phyloP scores from a whole-genome alignment of 78 protist species.

The Dictyostelium purpureum region DNA sequence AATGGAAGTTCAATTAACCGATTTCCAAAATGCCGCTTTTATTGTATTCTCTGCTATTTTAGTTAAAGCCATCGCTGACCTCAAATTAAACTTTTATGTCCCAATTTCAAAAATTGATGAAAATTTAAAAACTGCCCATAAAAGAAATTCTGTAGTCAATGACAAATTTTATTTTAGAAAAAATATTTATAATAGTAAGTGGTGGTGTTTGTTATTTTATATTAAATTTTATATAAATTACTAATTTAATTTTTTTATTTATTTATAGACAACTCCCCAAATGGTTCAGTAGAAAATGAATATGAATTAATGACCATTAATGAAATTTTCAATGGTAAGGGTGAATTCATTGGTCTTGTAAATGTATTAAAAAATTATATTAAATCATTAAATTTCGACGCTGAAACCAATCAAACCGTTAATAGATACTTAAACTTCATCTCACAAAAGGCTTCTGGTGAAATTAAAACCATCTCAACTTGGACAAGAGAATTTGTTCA shows the following conservation, averaged over 20 bases:
- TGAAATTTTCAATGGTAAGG: slow-evolving; percentile 78
- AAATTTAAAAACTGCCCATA: slow-evolving; percentile 93
- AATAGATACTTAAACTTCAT: slow-evolving; percentile 37
- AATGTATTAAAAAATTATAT: background rate
- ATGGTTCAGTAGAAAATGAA: slow-evolving; percentile 52
- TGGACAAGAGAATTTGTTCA: slow-evolving; percentile 84
- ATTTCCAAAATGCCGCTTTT: slow-evolving; percentile 98
- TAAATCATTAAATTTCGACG: background rate
- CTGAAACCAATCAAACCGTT: background rate
- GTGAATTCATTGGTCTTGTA: slow-evolving; percentile 10
- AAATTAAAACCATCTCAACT: slow-evolving; percentile 81
- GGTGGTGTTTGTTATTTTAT: background rate
- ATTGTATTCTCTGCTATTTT: slow-evolving; percentile 86
- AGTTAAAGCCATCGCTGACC: slow-evolving; percentile 82
- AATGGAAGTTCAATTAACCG: slow-evolving; percentile 95
- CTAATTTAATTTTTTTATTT: background rate
- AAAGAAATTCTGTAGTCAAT: slow-evolving; percentile 66
- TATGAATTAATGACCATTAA: slow-evolving; percentile 69
- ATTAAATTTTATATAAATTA: background rate
- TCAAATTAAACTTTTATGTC: slow-evolving; percentile 90
- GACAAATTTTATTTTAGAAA: slow-evolving; percentile 89
- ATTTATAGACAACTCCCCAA: slow-evolving; percentile 13
- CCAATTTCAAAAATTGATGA: slow-evolving; percentile 97
- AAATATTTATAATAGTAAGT: slow-evolving; percentile 27
- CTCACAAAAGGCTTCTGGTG: slow-evolving; percentile 57